Percentiles rank a stretch among this genome's conserved stretches.
Conservation (phyloP, 805 yeast genomes). For the Clavispora fructus region DNA sequence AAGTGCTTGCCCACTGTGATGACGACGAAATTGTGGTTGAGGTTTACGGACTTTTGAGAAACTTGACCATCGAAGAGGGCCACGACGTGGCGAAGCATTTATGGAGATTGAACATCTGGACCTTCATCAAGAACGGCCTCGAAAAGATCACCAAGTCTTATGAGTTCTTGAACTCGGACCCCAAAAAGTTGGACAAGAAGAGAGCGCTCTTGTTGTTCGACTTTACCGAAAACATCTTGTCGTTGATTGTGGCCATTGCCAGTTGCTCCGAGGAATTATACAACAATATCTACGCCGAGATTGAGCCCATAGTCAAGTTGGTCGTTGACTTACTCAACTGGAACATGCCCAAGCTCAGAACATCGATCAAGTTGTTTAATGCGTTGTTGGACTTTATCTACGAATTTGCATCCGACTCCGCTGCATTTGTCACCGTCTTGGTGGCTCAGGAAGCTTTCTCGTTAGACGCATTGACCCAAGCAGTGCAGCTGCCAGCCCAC, state of each 20-base stretch:
- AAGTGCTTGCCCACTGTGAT: slow-evolving; percentile 57
- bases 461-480: slow-evolving; percentile 14
- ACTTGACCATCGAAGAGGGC: slow-evolving; percentile 81
- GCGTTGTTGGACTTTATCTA: slow-evolving; percentile 53
- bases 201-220: slow-evolving; percentile 47
- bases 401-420: slow-evolving; percentile 56
- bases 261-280: slow-evolving; percentile 52
- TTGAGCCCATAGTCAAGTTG: slow-evolving; percentile 35
- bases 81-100: slow-evolving; percentile 69
- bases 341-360: slow-evolving; percentile 29
- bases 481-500: slow-evolving; percentile 11
- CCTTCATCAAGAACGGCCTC: slow-evolving; percentile 48
- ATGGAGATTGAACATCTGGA: slow-evolving; percentile 79
- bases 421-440: slow-evolving; percentile 42
- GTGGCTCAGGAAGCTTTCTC: slow-evolving; percentile 12
- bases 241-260: slow-evolving; percentile 62
- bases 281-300: slow-evolving; percentile 41
- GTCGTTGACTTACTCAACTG: slow-evolving; percentile 33
- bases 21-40: slow-evolving; percentile 77
- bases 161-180: slow-evolving; percentile 28
- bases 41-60: slow-evolving; percentile 75
- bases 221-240: slow-evolving; percentile 66
- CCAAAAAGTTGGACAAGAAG: slow-evolving; percentile 16
- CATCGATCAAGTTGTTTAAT: slow-evolving; percentile 44
- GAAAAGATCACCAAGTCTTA: slow-evolving; percentile 48